Base-by-base conservation (phyloP, 768 basidiomycete species). In the Termitomyces sp. region DNA sequence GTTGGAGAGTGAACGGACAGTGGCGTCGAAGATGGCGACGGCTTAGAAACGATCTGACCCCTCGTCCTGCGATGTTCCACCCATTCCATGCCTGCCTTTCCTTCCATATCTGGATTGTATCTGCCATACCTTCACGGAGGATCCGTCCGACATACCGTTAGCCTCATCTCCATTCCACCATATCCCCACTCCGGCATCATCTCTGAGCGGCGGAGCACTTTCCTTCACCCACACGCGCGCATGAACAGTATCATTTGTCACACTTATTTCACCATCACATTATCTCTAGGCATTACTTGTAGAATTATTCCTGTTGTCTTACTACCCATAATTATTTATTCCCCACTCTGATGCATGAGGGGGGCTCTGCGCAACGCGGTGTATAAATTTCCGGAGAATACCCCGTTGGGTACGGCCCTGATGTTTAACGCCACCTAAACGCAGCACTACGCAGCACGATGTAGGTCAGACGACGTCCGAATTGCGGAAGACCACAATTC, bases 1-100 rank as follows among this genome's bases (percentile, higher is more conserved):
- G 76, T 76, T 95, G 57, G 92, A 93, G 80, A 86, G 86, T 65
- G 93, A 95, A 74, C 85, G 89, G 74, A 95, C 93, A 20, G 87
- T 91, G 36, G 87, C 87, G 34, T 77, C 89, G 69, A 94, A 93
- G 86, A 87, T 95, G 82, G 87, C 88, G 57, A 87, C 84, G 47
- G 89, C 89, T 69, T 92, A 79, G 67, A 60, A 56, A 62, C 50
- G 18, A 12, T 52, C 45, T 40, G 30, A 5, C 36, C 24, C n/a
- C 34, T 42, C 50, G 49, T 32, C 47, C 33, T 54, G 36, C 37
- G 20, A 51, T 53, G 46, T 48, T 48, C 42, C 56, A 27, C 32
- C 52, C 45, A 56, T 53, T 53, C 57, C 40, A 27, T 55, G 64
- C 40, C 49, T 46, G 24, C 59, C 33, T 53, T 26, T 30, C 51